Evolutionary conservation across 768 basidiomycete species (phyloP), one percentile per base, ranked within the genome.

Genomic region (Leccinum fibrillosum): DNA sequence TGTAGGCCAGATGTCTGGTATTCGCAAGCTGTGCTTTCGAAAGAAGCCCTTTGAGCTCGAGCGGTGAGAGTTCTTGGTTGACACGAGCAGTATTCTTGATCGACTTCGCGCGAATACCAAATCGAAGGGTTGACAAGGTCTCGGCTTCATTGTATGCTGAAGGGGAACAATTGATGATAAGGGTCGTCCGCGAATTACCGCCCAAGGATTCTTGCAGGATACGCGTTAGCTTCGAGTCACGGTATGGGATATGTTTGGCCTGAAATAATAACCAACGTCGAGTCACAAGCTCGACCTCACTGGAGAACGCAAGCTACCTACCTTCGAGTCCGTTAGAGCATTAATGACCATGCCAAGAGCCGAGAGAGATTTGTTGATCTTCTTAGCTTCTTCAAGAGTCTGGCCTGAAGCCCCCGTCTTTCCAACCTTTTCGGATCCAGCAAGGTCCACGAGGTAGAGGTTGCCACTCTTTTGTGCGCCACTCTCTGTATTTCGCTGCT

Each of bases 261-360:
- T 98, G 66, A 25, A 53, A 63, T 39, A 30, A 30, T 42, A 34
- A 54, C 17, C 50, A 32, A 53, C 15, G 53, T 58, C 21, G 42
- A 53, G 23, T 69, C 47, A 53, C 23, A 15, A 56, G 28, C 52
- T 52, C 17, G 37, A 44, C 17, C 26, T 19, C 45, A n/a, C 49
- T 39, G 10, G 17, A 25, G 35, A 48, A 23, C 39, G 17, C 45
- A 47, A 49, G 50, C 35, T 34, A 67, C 82, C 55, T 62, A 90
- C 96, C 84, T 98, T 99, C 60, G 87, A 80, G 69, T 99, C 97
- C 5, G 97, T 99, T 61, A 99, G 77, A 4, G 96, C 94, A 66
- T 99, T 99, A 70, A 99, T 99, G 68, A 99, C 97, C 94, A 98
- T 98, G 37, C 97, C 97, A 62, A 99, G 83, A 11, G 97, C 97